phyloP scores from a whole-genome alignment of 2,329 filamentous ascomycete genomes.

The Huntiella decipiens region DNA sequence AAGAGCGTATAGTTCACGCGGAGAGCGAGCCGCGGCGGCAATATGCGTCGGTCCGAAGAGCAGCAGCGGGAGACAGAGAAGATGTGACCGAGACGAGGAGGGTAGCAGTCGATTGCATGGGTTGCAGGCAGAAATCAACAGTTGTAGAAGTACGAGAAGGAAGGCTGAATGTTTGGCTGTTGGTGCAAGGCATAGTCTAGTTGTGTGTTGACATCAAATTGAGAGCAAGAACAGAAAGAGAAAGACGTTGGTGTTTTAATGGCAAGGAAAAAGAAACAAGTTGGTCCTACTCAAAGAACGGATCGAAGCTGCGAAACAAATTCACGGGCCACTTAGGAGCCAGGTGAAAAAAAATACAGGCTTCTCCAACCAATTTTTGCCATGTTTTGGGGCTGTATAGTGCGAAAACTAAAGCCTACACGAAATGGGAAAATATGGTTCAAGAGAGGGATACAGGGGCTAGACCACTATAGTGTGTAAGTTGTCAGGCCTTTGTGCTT shows the following conservation, averaged over 20 bases:
- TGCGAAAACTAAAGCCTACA: too few relatives aligned
- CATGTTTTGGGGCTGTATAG: too few relatives aligned
- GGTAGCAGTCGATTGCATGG: slow-evolving; percentile 4
- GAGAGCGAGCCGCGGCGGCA: slow-evolving; percentile 10
- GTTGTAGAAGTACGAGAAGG: not conserved
- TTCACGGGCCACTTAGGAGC: too few relatives aligned
- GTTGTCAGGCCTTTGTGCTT: too few relatives aligned
- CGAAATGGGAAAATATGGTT: too few relatives aligned
- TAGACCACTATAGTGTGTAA: too few relatives aligned
- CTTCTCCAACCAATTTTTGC: too few relatives aligned
- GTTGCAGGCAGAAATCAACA: slow-evolving; percentile 6
- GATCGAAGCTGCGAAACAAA: too few relatives aligned
- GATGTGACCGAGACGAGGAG: slow-evolving; percentile 2
- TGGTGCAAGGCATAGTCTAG: slow-evolving; percentile 11
- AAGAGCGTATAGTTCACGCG: slow-evolving; percentile 8
- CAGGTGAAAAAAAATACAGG: too few relatives aligned
- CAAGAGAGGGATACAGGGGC: too few relatives aligned
- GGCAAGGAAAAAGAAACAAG: slow-evolving; percentile 13
- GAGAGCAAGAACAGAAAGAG: not conserved
- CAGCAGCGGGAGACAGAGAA: slow-evolving; percentile 1
- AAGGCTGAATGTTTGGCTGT: not conserved
- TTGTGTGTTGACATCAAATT: not conserved
- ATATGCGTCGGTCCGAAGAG: slow-evolving; percentile 11
- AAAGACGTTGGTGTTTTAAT: slow-evolving; percentile 11
- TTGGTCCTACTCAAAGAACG: too few relatives aligned